Evolutionary conservation across 768 basidiomycete species (phyloP).

Genomic region (Cystofilobasidium capitatum): DNA sequence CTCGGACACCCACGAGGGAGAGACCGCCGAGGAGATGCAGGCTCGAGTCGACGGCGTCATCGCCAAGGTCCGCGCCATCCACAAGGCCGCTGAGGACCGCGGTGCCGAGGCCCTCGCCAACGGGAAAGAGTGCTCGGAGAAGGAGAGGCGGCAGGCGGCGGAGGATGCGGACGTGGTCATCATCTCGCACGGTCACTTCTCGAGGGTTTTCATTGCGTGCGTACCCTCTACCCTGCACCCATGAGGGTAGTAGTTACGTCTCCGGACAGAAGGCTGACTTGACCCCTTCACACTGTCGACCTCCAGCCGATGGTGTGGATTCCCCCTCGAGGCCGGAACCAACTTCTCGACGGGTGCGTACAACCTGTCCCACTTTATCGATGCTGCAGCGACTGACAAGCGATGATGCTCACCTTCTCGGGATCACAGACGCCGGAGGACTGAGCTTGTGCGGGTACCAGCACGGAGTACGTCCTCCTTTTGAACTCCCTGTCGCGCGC

Average conservation of each 20-base stretch:
- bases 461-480: slow-evolving; percentile 19
- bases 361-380: no score
- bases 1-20: slow-evolving; percentile 20
- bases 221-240: background rate
- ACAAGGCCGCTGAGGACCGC: slow-evolving; percentile 18
- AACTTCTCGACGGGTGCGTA: slow-evolving; percentile 26
- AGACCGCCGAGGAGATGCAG: slow-evolving; percentile 24
- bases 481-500: background rate
- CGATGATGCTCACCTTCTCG: background rate
- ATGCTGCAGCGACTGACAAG: background rate
- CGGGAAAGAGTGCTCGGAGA: slow-evolving; percentile 6
- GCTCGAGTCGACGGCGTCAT: slow-evolving; percentile 24
- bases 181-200: slow-evolving; percentile 24
- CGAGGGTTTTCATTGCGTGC: slow-evolving; percentile 10
- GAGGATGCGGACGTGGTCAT: slow-evolving; percentile 22
- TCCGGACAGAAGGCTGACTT: background rate
- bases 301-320: slow-evolving; percentile 25
- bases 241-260: background rate
- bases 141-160: slow-evolving; percentile 18
- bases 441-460: slow-evolving; percentile 17
- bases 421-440: slow-evolving; percentile 16
- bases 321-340: slow-evolving; percentile 26
- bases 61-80: slow-evolving; percentile 24
- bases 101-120: background rate
- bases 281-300: background rate